Evolutionary conservation across 2,329 filamentous ascomycete genomes (phyloP).

Genomic region (Anisogramma anomala): DNA sequence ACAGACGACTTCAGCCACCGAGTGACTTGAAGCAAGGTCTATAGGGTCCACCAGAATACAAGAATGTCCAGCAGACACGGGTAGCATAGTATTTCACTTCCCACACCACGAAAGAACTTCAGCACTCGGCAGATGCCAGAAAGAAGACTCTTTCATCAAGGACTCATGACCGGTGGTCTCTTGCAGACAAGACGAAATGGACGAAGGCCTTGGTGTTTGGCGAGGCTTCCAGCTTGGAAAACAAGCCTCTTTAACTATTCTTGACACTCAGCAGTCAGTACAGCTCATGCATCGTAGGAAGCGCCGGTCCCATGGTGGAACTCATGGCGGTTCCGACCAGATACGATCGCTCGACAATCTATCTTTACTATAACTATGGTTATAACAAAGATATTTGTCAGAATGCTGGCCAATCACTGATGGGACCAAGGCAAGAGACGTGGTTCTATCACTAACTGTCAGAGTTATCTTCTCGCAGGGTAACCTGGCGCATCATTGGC

Average conservation of each 20-base stretch:
- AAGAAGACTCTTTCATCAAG: constrained; percentile 50
- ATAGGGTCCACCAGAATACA: no score
- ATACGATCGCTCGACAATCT: constrained; percentile 52
- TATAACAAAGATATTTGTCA: constrained; percentile 54
- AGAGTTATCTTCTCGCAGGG: constrained; percentile 49
- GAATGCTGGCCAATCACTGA: constrained; percentile 55
- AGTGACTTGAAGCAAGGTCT: no score
- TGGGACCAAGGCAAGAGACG: constrained; percentile 61
- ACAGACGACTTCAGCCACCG: no score
- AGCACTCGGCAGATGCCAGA: no score
- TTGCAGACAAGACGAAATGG: constrained; percentile 48
- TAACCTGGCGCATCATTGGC: constrained; percentile 60
- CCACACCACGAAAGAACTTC: no score
- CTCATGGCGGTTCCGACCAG: no score
- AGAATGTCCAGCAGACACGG: no score
- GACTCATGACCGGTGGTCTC: constrained; percentile 22
- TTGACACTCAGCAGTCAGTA: constrained; percentile 51
- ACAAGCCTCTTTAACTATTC: constrained; percentile 54
- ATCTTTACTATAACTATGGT: constrained; percentile 45
- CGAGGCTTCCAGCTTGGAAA: constrained; percentile 52
- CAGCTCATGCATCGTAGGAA: no score
- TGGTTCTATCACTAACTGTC: constrained; percentile 58
- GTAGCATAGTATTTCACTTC: no score
- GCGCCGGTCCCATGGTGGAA: no score
- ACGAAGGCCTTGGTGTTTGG: constrained; percentile 60